Evolutionary conservation across 1,284 basidiomycete genomes (phyloP), one percentile per base, ranked within the genome.

Genomic region (Tylopilus sp.): DNA sequence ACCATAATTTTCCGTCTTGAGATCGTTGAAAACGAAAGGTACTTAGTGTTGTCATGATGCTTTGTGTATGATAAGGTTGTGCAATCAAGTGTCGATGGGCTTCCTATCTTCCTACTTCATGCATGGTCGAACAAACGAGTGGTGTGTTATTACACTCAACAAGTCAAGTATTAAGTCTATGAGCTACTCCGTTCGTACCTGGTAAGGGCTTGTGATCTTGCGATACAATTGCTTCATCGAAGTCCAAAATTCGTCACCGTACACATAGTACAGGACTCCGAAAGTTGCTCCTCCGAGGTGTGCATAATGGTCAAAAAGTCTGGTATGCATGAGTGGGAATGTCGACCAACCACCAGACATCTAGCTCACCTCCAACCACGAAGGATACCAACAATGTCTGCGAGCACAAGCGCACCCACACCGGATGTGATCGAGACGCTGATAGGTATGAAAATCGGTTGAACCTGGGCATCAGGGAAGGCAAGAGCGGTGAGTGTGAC

Each of bases 261-360:
- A 90, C 38, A 75, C 74, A 67, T 87, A 93, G 77, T 95, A 95
- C 44, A 83, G 73, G 22, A 79, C 81, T 1, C 94, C 94, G 76
- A 94, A 94, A 5, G 85, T 82, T 10, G 94, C 94, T 16, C 94
- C 94, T 57, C 92, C 92, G 38, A 95, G 79, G 82, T 95, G 94
- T 15, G 93, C 93, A 81, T 86, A 91, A 75, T 95, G 94, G 71
- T 95, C 93, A 72, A 95, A 90, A 18, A 87, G 81, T 26, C 75
- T 77, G 67, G 22, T 12, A 32, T 54, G 22, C 51, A 44, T 67
- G 49, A 63, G 59, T 41, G 15, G 62, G 26, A 9, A 51, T n/a
- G 29, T 38, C 24, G 39, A 61, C 49, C 52, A 49, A 6, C 49
- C 62, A 39, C 62, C 24, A 24, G 57, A 7, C 16, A 36, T 36